Percentiles rank a stretch among this genome's conserved stretches.
These are phyloP conservation scores for Pseudomonodictys pantanalensis DNA, from an alignment of 495 filamentous ascomycete genomes.

Conservation along the genomic window DNA sequence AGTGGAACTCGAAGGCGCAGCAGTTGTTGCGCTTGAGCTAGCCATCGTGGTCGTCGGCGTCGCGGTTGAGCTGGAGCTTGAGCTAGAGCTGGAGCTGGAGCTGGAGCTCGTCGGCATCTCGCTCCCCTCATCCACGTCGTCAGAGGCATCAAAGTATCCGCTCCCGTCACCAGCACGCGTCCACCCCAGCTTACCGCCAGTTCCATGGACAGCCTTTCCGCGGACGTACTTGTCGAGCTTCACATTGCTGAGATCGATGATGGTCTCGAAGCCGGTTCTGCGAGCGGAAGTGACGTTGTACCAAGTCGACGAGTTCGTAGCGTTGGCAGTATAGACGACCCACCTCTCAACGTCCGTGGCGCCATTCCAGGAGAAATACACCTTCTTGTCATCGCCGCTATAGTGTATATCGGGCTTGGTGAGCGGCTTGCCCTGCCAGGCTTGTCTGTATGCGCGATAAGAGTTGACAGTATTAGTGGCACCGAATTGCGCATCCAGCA, in stretches of 20 bases:
- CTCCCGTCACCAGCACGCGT: slow-evolving; percentile 12
- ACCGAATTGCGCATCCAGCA: slow-evolving; percentile 14
- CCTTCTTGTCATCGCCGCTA: neutral
- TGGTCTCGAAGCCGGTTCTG: slow-evolving; percentile 23
- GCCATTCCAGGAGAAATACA: slow-evolving; percentile 13
- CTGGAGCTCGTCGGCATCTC: too few relatives aligned
- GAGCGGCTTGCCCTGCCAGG: slow-evolving; percentile 1
- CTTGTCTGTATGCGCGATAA: slow-evolving; percentile 9
- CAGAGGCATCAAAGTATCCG: slow-evolving; percentile 1
- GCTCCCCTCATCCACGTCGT: slow-evolving; percentile 18
- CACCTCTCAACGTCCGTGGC: slow-evolving; percentile 12
- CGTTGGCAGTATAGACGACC: slow-evolving; percentile 8
- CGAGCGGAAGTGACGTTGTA: slow-evolving; percentile 7
- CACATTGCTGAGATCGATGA: slow-evolving; percentile 8
- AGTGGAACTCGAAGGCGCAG: neutral
- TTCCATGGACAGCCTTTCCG: slow-evolving; percentile 11
- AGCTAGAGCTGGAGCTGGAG: neutral
- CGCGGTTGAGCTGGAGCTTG: neutral
- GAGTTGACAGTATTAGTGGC: slow-evolving; percentile 4
- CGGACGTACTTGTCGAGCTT: slow-evolving; percentile 10
- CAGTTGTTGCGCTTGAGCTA: neutral
- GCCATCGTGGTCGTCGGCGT: neutral
- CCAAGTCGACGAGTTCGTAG: slow-evolving; percentile 11
- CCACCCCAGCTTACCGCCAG: slow-evolving; percentile 9
- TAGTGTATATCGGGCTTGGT: slow-evolving; percentile 7